Conservation (phyloP, 1,139 yeast species). For the Taiozyma sp. region DNA sequence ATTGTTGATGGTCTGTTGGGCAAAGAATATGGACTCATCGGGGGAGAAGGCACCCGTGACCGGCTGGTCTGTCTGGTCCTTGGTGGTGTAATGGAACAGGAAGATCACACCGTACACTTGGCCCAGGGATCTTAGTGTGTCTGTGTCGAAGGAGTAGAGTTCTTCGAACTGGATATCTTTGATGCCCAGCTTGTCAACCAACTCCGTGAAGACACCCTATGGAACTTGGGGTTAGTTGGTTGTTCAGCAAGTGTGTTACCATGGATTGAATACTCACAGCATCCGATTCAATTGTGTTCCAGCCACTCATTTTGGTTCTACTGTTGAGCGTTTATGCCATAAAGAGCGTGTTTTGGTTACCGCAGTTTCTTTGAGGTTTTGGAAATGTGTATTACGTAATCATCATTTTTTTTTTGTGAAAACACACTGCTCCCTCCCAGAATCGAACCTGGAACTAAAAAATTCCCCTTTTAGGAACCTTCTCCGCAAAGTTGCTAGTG, state of each 20-base stretch:
- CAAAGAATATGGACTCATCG: constrained; percentile 47
- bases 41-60: constrained; percentile 39
- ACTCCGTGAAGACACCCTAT: constrained; percentile 64
- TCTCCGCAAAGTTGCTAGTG: background rate
- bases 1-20: constrained; percentile 62
- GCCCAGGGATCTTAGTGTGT: constrained; percentile 33
- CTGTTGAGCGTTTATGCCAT: too few species aligned
- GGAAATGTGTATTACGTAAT: background rate
- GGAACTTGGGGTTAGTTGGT: background rate
- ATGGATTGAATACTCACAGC: constrained; percentile 35
- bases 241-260: background rate
- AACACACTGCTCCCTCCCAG: background rate
- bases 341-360: too few species aligned
- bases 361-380: too few species aligned
- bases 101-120: constrained; percentile 62
- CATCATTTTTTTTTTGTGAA: background rate
- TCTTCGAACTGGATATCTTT: constrained; percentile 57
- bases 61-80: constrained; percentile 34
- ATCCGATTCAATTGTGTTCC: constrained; percentile 74
- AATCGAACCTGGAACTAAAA: background rate
- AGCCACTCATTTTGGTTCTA: constrained; percentile 24
- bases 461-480: background rate
- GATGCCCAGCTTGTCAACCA: constrained; percentile 56
- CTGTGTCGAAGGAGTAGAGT: constrained; percentile 49
- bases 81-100: constrained; percentile 53